These are phyloP conservation scores for Ophiostoma novo-ulmi DNA, from an alignment of 2,329 filamentous ascomycete genomes.

Conservation along the genomic window DNA sequence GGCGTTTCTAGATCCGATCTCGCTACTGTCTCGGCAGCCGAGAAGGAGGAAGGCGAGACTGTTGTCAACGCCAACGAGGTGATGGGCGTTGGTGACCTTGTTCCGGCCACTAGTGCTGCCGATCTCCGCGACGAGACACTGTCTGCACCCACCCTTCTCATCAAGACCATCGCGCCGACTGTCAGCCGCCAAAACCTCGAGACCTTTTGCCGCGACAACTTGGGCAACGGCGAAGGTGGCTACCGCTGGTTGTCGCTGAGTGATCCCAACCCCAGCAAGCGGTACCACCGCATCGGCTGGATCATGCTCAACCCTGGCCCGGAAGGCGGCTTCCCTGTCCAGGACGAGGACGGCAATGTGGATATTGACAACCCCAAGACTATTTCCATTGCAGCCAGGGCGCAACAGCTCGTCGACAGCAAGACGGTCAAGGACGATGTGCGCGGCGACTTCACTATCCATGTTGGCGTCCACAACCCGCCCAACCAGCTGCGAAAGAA, in stretches of 20 bases:
- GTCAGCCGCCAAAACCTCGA: slow-evolving; percentile 92
- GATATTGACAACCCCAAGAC: slow-evolving; percentile 51
- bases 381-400: slow-evolving; percentile 69
- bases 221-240: slow-evolving; percentile 84
- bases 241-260: slow-evolving; percentile 95
- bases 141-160: slow-evolving; percentile 84
- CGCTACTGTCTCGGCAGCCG: slow-evolving; percentile 71
- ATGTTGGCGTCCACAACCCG: slow-evolving; percentile 92
- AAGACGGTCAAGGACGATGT: slow-evolving; percentile 95
- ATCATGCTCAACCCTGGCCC: slow-evolving; percentile 83
- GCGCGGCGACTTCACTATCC: slow-evolving; percentile 88
- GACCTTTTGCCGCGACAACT: slow-evolving; percentile 86
- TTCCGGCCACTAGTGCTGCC: slow-evolving; percentile 75
- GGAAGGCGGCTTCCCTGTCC: slow-evolving; percentile 47
- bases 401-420: slow-evolving; percentile 89
- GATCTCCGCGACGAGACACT: slow-evolving; percentile 87
- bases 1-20: slow-evolving; percentile 90
- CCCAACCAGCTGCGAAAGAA: slow-evolving; percentile 84
- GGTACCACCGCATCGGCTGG: slow-evolving; percentile 97
- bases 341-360: slow-evolving; percentile 56
- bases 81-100: slow-evolving; percentile 82
- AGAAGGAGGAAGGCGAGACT: slow-evolving; percentile 87
- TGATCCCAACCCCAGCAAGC: slow-evolving; percentile 93
- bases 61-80: slow-evolving; percentile 81
- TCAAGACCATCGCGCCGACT: slow-evolving; percentile 96